Evolutionary conservation across 805 yeast genomes (phyloP).

Genomic region (Saccharomyces jurei): DNA sequence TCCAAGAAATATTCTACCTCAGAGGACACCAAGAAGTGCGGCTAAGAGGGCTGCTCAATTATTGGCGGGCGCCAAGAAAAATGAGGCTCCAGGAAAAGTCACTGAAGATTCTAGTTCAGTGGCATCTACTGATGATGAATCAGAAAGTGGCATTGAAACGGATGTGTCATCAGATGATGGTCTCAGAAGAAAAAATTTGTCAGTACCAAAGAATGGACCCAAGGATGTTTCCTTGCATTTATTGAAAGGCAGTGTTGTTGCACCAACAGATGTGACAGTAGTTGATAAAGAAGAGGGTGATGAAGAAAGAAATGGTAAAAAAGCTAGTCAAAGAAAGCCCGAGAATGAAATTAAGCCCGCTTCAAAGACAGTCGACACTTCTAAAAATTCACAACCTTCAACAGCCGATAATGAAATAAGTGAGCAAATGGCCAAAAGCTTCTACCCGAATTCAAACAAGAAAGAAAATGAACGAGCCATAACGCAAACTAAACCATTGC

Average conservation of each 20-base stretch:
- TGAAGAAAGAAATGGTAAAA: not conserved
- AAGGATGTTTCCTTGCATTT: not conserved
- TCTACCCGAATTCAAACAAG: not conserved
- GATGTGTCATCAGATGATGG: constrained; percentile 1
- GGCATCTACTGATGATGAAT: not conserved
- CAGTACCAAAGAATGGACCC: not conserved
- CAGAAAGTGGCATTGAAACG: constrained; percentile 7
- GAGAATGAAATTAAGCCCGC: not conserved
- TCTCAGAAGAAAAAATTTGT: not conserved
- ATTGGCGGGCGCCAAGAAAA: constrained; percentile 14
- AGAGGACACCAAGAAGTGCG: constrained; percentile 23
- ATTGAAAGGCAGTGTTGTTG: not conserved
- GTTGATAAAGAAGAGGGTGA: not conserved
- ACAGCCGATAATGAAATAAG: not conserved
- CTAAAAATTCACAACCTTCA: not conserved
- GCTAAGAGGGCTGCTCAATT: constrained; percentile 26
- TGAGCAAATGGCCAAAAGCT: not conserved
- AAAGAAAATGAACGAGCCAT: not conserved
- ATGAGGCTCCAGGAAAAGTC: constrained; percentile 4
- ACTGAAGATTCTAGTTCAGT: not conserved
- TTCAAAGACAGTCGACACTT: not conserved
- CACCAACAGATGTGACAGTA: not conserved
- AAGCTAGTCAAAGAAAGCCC: not conserved
- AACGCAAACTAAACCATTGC: not conserved
- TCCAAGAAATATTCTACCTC: constrained; percentile 26